Percentiles rank a stretch among this genome's conserved stretches.
phyloP scores from a whole-genome alignment of 2,329 filamentous ascomycete genomes.

The Pseudovirgaria hyperparasitica region DNA sequence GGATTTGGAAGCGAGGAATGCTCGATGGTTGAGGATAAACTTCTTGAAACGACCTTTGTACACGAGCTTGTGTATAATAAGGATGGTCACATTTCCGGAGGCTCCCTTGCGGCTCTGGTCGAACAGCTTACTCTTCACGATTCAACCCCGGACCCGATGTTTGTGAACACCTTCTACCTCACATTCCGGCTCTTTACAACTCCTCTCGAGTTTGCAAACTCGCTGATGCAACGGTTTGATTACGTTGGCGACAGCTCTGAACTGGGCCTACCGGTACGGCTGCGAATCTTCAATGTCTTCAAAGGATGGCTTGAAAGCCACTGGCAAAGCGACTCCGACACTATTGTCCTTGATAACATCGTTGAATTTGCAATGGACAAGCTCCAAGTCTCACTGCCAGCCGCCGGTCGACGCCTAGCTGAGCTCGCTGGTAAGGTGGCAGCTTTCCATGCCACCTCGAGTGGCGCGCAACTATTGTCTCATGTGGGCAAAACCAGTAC shows the following conservation, averaged over 20 bases:
- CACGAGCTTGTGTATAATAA: conserved; percentile 90
- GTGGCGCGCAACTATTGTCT: conserved; percentile 72
- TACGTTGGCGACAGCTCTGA: conserved; percentile 71
- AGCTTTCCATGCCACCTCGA: conserved; percentile 50
- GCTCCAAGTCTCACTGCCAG: conserved; percentile 55
- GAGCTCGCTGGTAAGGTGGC: conserved; percentile 72
- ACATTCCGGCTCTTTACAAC: conserved; percentile 91
- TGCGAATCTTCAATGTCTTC: conserved; percentile 91
- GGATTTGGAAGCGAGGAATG: conserved; percentile 58
- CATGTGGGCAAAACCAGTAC: conserved; percentile 82
- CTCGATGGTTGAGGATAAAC: conserved; percentile 65
- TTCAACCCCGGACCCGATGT: conserved; percentile 79
- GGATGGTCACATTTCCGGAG: conserved; percentile 87
- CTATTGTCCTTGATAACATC: conserved; percentile 62
- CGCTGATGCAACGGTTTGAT: conserved; percentile 82
- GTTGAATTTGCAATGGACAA: conserved; percentile 66
- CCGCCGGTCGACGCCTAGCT: conserved; percentile 65
- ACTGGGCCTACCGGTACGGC: conserved; percentile 65
- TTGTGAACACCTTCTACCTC: conserved; percentile 89
- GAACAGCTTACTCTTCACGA: conserved; percentile 89
- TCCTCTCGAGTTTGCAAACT: conserved; percentile 63
- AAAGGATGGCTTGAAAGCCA: conserved; percentile 96
- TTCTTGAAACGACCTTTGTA: conserved; percentile 85
- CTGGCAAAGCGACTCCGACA: conserved; percentile 76
- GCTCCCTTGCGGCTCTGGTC: conserved; percentile 80